Base-by-base conservation (phyloP, 202 grass and related monocot genomes). In the Schoenoplectus triqueter region DNA sequence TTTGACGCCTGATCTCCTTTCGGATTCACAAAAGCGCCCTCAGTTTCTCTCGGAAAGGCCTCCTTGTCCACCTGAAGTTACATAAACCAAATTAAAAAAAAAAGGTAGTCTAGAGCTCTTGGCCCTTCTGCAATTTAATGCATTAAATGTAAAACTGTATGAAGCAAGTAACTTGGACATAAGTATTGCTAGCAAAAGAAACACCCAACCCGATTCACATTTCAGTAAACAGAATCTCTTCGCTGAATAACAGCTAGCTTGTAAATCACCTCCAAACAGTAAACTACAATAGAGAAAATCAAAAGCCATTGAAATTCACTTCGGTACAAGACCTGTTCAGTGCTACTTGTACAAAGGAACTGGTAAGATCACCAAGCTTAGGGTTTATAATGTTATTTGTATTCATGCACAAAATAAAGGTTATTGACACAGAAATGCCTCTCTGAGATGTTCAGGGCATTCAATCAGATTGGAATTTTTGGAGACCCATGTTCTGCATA, bases 1-100 rank as follows among this genome's bases (percentile, higher is more conserved):
- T 82, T 50, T 50, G 61, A 65, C 13, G 10, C 63, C 10, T 82
- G 79, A 31, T 82, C 61, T 66, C 61, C 79, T 82, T 66, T 50
- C 5, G 7, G 21, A 57, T 50, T 82, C 61, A 51, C 61, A 50
- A 51, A 66, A 14, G 31, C 66, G 18, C n/a, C 9, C 41, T 15
- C 79, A 22, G 17, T 14, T 66, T 66, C 61, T 82, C 56, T 19
- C 46, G 3, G 17, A 10, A 65, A 64, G 61, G 59, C 59, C 63
- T 66, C 45, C 18, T 51, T 82, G 51, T 7, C 79, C 20, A 8
- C 61, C 60, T 50, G 46, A 21, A 66, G 2, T 6, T 51, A n/a
- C 54, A 59, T 39, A 41, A 78, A 78, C 54, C 79, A 51, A 82
- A 31, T 44, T 51, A 13, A 7, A 41, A 81, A 41, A 7, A 17